Conservation (phyloP, 2,329 filamentous ascomycete species). For the Podosphaera aphanis region DNA sequence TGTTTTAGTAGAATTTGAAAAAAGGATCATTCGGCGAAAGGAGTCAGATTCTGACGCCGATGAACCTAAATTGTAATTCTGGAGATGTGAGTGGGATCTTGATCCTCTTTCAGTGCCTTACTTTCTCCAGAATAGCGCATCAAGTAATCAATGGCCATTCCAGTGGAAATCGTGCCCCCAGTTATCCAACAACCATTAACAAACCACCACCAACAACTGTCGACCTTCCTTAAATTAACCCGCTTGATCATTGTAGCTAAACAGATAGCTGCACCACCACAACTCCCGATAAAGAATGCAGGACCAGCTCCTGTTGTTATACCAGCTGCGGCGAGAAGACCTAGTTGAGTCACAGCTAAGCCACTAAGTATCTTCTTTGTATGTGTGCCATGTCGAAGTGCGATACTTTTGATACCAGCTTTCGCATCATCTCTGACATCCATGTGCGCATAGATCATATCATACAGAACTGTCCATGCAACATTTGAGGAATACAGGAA, state of each 20-base stretch:
- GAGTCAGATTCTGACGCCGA: too few species aligned
- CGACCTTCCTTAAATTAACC: constrained; percentile 40
- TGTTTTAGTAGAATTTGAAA: too few species aligned
- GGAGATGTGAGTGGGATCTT: too few species aligned
- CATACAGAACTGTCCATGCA: constrained; percentile 71
- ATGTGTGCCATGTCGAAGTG: constrained; percentile 51
- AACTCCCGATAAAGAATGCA: constrained; percentile 43
- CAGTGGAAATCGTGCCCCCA: constrained; percentile 35
- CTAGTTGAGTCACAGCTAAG: constrained; percentile 44
- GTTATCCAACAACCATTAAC: constrained; percentile 47
- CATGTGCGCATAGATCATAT: constrained; percentile 88
- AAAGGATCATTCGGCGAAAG: too few species aligned
- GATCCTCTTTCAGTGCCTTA: background rate
- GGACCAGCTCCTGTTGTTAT: constrained; percentile 41
- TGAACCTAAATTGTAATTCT: too few species aligned
- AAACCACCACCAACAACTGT: constrained; percentile 59
- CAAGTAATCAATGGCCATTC: constrained; percentile 36
- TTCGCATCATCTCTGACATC: constrained; percentile 70
- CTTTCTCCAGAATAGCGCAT: constrained; percentile 19
- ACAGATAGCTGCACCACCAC: constrained; percentile 36
- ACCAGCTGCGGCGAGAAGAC: constrained; percentile 46
- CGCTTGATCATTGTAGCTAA: constrained; percentile 43
- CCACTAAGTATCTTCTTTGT: constrained; percentile 56
- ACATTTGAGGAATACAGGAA: constrained; percentile 57
- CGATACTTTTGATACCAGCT: constrained; percentile 74